phyloP scores from a whole-genome alignment of 352 stramenopile species.

The Achlya hypogyna region DNA sequence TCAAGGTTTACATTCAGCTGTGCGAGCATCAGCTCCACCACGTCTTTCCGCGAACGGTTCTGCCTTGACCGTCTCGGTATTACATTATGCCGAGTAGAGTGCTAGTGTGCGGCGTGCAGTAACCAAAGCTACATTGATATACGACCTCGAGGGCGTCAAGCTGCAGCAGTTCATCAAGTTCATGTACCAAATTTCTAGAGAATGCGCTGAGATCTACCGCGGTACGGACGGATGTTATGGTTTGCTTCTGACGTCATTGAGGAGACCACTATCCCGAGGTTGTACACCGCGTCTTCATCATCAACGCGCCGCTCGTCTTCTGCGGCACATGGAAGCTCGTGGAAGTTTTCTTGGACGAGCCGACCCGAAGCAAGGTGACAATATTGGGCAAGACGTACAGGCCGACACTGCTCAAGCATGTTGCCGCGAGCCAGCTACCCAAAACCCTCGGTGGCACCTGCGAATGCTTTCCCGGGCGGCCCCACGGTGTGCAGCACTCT shows the following conservation, averaged over 20 bases:
- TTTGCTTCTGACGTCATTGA: neutral
- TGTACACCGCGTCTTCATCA: slow-evolving; percentile 63
- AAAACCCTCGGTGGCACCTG: slow-evolving; percentile 15
- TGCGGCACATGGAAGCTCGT: slow-evolving; percentile 74
- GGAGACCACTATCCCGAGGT: slow-evolving; percentile 61
- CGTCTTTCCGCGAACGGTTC: neutral
- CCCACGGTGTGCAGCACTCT: neutral
- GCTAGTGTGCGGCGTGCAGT: neutral
- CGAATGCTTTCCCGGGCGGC: slow-evolving; percentile 13
- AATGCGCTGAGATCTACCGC: slow-evolving; percentile 2
- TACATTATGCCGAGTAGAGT: neutral
- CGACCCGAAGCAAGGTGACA: slow-evolving; percentile 77
- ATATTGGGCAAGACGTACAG: slow-evolving; percentile 31
- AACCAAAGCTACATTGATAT: slow-evolving; percentile 15
- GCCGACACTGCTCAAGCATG: slow-evolving; percentile 7
- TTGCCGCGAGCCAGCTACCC: slow-evolving; percentile 3
- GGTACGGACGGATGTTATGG: slow-evolving; percentile 4
- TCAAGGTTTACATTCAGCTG: slow-evolving; percentile 12
- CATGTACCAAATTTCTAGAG: slow-evolving; percentile 6
- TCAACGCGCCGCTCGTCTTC: slow-evolving; percentile 80
- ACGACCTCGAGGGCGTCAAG: slow-evolving; percentile 8
- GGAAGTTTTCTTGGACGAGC: slow-evolving; percentile 47
- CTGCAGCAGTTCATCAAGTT: slow-evolving; percentile 17
- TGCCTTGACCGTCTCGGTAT: neutral
- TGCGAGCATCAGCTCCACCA: slow-evolving; percentile 12